A percentile compares a stretch with the other conserved stretches of the same genome.
phyloP scores from a whole-genome alignment of 108 stramenopile genomes.

The Conticribra guillardii region DNA sequence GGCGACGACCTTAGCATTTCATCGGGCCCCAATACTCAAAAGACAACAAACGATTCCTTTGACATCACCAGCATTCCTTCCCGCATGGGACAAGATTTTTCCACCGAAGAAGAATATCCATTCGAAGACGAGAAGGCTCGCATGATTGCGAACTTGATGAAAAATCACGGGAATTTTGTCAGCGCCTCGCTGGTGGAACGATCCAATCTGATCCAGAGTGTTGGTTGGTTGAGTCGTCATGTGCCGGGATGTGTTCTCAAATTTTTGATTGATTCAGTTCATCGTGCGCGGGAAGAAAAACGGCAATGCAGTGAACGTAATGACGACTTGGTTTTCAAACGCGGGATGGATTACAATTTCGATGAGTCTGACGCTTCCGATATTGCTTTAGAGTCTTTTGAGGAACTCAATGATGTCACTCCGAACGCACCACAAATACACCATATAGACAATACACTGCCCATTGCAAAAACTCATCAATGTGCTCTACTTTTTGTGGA shows the following conservation, averaged over 20 bases:
- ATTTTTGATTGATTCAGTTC: slow-evolving; percentile 39
- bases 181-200: slow-evolving; percentile 39
- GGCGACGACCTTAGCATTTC: too few species aligned
- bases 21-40: too few species aligned
- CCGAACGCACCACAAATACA: neutral
- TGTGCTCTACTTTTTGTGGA: slow-evolving; percentile 86
- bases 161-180: slow-evolving; percentile 22
- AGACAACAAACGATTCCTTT: too few species aligned
- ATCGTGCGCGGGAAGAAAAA: neutral
- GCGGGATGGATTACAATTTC: too few species aligned
- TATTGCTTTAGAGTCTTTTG: neutral
- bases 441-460: slow-evolving; percentile 25
- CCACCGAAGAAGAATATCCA: too few species aligned
- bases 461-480: slow-evolving; percentile 44
- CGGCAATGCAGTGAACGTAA: neutral
- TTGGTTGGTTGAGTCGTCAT: slow-evolving; percentile 64
- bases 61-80: too few species aligned
- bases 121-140: slow-evolving; percentile 35
- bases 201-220: slow-evolving; percentile 53
- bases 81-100: too few species aligned
- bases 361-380: too few species aligned
- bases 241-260: slow-evolving; percentile 63
- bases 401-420: neutral
- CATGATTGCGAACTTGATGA: slow-evolving; percentile 27
- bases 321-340: slow-evolving; percentile 9